Percentiles rank a stretch among this genome's conserved stretches.
Evolutionary conservation across 2,329 filamentous ascomycete genomes (phyloP).

Genomic region (Phaeosphaeriaceae sp.): DNA sequence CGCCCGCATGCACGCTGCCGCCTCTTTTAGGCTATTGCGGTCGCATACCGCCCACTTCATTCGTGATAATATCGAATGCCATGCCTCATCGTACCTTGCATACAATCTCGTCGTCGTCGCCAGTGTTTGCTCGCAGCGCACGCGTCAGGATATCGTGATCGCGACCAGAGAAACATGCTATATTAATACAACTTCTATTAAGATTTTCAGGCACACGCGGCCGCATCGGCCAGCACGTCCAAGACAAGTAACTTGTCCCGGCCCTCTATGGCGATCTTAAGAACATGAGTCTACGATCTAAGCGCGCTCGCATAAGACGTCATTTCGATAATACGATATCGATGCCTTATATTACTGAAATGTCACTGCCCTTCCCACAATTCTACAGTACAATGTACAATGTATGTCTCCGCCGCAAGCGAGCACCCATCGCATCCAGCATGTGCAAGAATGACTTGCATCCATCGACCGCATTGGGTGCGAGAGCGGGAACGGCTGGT

Average conservation of each 20-base stretch:
- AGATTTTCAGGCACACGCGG: slow-evolving; percentile 7
- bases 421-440: background rate
- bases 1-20: background rate
- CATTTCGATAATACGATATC: background rate
- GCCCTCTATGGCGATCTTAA: background rate
- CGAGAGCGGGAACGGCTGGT: background rate
- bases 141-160: background rate
- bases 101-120: too few species aligned
- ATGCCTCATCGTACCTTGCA: too few species aligned
- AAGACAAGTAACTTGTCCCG: background rate
- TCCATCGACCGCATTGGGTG: background rate
- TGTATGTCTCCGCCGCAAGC: background rate
- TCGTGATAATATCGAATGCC: background rate
- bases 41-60: background rate
- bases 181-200: background rate
- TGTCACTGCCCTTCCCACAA: background rate
- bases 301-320: background rate
- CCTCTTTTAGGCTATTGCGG: background rate
- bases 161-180: background rate
- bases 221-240: background rate
- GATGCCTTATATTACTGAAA: background rate
- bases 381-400: too few species aligned
- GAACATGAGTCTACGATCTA: slow-evolving; percentile 1
- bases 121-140: background rate
- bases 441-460: background rate